Base-by-base conservation (phyloP, 306 rosid genomes). In the Vigna radiata region DNA sequence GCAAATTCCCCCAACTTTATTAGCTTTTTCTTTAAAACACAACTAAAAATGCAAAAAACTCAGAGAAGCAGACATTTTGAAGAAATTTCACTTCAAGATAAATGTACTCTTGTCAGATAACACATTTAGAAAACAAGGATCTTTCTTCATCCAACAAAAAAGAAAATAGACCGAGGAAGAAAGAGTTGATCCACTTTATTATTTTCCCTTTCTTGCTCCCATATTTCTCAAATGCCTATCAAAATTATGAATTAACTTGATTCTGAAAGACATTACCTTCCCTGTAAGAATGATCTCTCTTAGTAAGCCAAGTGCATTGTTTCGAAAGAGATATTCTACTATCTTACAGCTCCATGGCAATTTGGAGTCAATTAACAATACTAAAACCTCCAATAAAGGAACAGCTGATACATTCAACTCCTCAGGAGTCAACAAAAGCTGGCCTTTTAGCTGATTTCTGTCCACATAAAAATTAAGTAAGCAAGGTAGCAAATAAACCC, bases 281-380 rank as follows among this genome's bases (percentile, higher is more conserved):
- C 67, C 67, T 31, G 67, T 60, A 15, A 60, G 44, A 60, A 60
- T 31, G 43, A 60, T 31, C 67, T 60, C 67, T 15, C 67, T 60
- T 43, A 60, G 44, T 31, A 60, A 43, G 44, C 67, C 21, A 7
- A 60, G 6, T 29, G 67, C 67, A 60, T 60, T 60, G 67, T 60
- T 60, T 60, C 31, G 67, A 31, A 31, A 29, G 17, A 60, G 67
- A 60, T 60, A 31, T 60, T 60, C 67, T 14, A 60, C 44, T 29
- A 31, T 60, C 67, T 15, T 60, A 60, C 67, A 60, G 67, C 67
- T 60, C 67, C 67, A 60, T 60, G 67, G 67, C 67, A 60, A 31
- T 29, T 60, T 60, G 67, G 67, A 10, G 31, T 60, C 67, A 31
- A 60, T 31, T 31, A 60, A 60, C 67, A 60, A 31, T 60, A 60